A percentile compares a stretch with the other conserved stretches of the same genome.
Conservation (phyloP, 805 yeast genomes). For the Candida montana region DNA sequence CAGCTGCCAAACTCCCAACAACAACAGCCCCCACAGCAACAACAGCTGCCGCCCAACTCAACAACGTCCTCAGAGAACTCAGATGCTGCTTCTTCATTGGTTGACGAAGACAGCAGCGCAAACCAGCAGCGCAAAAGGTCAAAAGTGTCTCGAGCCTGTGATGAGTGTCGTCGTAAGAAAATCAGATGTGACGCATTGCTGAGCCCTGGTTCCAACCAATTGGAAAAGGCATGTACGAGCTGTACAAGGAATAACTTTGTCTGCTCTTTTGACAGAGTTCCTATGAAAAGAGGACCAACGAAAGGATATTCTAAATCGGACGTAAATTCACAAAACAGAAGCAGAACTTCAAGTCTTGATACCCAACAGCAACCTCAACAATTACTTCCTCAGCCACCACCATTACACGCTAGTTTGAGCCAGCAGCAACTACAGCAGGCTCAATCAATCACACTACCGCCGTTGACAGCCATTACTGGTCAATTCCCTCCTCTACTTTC, state of each 20-base stretch:
- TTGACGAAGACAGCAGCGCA: background rate
- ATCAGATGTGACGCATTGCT: slow-evolving; percentile 64
- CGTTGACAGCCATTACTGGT: slow-evolving; percentile 10
- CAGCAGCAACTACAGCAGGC: background rate
- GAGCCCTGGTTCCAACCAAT: slow-evolving; percentile 36
- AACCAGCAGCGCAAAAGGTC: slow-evolving; percentile 48
- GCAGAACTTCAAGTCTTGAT: slow-evolving; percentile 5
- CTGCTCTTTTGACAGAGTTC: slow-evolving; percentile 67
- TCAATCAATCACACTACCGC: slow-evolving; percentile 8
- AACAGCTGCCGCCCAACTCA: background rate
- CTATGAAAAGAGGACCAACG: slow-evolving; percentile 74
- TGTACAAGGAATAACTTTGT: slow-evolving; percentile 55
- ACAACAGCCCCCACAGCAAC: background rate
- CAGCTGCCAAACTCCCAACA: background rate
- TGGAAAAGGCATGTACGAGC: slow-evolving; percentile 53
- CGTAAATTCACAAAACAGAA: background rate
- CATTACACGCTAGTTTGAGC: no score
- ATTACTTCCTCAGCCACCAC: no score
- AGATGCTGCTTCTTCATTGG: background rate
- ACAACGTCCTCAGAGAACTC: background rate
- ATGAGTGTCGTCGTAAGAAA: slow-evolving; percentile 70
- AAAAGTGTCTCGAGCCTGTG: slow-evolving; percentile 79
- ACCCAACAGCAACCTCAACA: slow-evolving; percentile 1
- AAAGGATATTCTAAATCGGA: slow-evolving; percentile 48
- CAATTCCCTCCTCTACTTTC: slow-evolving; percentile 2